phyloP scores from a whole-genome alignment of 176 grass and related monocot species.

The Eleusine indica region DNA sequence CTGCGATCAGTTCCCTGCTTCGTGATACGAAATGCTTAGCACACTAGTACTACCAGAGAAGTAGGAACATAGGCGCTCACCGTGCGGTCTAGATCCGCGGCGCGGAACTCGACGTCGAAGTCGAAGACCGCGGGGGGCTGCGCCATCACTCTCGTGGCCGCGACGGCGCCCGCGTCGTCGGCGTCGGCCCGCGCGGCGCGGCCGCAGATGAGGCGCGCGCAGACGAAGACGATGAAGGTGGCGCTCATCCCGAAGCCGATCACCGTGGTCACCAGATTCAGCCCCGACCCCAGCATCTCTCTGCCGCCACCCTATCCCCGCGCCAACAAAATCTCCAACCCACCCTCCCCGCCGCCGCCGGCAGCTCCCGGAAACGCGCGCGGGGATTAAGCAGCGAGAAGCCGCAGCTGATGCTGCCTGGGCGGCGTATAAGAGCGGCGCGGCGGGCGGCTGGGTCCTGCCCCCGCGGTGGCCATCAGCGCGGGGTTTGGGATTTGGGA shows the following conservation, averaged over 20 bases:
- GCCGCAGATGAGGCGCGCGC: slow-evolving; percentile 85
- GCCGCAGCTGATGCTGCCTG: slow-evolving; percentile 14
- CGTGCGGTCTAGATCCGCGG: slow-evolving; percentile 66
- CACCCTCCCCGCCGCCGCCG: background rate
- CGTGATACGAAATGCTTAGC: background rate
- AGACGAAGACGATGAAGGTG: slow-evolving; percentile 96
- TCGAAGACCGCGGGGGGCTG: slow-evolving; percentile 50
- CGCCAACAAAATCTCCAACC: background rate
- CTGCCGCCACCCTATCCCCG: background rate
- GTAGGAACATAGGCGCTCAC: slow-evolving; percentile 27
- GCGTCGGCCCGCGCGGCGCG: slow-evolving; percentile 51
- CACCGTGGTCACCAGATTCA: slow-evolving; percentile 96
- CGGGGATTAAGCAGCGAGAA: slow-evolving; percentile 17
- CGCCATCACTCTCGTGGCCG: slow-evolving; percentile 43
- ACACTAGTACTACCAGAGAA: background rate
- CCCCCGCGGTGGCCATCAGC: slow-evolving; percentile 50
- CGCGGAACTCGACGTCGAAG: slow-evolving; percentile 72
- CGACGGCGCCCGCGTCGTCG: slow-evolving; percentile 31
- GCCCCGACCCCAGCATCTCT: slow-evolving; percentile 76
- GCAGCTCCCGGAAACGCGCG: background rate
- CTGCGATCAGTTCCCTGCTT: background rate
- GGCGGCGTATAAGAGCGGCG: slow-evolving; percentile 56
- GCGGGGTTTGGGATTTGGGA: slow-evolving; percentile 66
- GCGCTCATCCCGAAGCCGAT: slow-evolving; percentile 98
- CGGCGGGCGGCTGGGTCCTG: slow-evolving; percentile 36